Conservation (phyloP, 2,329 filamentous ascomycete genomes). For the Colletotrichum tropicale region DNA sequence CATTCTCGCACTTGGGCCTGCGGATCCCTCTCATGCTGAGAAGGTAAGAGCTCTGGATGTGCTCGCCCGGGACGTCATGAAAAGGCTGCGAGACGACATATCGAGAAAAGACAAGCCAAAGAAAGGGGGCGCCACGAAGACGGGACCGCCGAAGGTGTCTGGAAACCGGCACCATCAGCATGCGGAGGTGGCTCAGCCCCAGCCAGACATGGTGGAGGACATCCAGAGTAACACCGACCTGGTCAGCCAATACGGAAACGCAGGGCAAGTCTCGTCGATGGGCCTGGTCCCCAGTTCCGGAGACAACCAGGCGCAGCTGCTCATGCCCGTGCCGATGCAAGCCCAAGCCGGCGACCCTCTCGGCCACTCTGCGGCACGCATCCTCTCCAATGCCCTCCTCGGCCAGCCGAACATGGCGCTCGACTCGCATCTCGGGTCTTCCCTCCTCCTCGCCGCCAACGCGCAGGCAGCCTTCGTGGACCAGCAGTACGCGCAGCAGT, state of each 20-base stretch:
- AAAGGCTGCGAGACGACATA: conserved; percentile 73
- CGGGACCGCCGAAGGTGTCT: background rate
- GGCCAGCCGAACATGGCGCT: conserved; percentile 28
- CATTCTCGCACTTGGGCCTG: conserved; percentile 54
- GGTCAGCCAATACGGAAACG: conserved; percentile 1
- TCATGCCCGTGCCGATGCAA: conserved; percentile 17
- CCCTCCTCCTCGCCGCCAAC: conserved; percentile 42
- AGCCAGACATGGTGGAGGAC: conserved; percentile 19
- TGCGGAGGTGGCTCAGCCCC: background rate
- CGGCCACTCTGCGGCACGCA: conserved; percentile 2
- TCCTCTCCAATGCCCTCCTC: conserved; percentile 6
- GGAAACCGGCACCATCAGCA: background rate
- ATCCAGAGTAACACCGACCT: background rate
- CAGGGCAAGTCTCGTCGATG: conserved; percentile 14
- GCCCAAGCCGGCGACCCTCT: conserved; percentile 4
- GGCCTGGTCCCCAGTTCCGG: conserved; percentile 4
- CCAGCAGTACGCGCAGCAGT: conserved; percentile 34
- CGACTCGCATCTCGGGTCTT: conserved; percentile 40
- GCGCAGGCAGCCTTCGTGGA: conserved; percentile 39
- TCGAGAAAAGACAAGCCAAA: conserved; percentile 53
- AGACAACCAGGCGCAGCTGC: conserved; percentile 6
- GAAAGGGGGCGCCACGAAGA: background rate
- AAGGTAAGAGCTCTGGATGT: conserved; percentile 73
- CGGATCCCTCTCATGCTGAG: conserved; percentile 55
- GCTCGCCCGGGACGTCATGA: conserved; percentile 78